Percentiles rank a stretch among this genome's conserved stretches.
Evolutionary conservation across 257 asterid species (phyloP).

Genomic region (Scutellaria barbata): DNA sequence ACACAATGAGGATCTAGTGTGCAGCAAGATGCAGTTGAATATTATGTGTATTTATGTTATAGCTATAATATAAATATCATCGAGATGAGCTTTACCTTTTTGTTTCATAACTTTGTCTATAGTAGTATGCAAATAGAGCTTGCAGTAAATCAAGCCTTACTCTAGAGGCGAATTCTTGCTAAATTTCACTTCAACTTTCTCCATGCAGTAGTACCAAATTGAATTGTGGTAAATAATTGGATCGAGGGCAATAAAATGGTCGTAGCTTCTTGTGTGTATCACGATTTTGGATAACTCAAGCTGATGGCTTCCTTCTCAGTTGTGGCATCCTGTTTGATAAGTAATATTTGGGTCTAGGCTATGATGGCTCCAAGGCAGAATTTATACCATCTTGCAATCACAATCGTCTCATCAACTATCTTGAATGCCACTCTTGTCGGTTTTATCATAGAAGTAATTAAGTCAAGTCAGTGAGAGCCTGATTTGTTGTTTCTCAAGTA

Average conservation of each 20-base stretch:
- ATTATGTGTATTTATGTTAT: not conserved
- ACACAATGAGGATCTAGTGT: slow-evolving; percentile 15
- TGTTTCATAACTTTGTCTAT: not conserved
- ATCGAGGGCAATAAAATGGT: not conserved
- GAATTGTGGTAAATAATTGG: not conserved
- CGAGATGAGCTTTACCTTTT: not conserved
- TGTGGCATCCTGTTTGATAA: not conserved
- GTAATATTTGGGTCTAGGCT: not conserved
- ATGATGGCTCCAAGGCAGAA: slow-evolving; percentile 1
- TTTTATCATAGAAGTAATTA: no score
- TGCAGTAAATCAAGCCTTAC: not conserved
- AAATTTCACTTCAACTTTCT: not conserved
- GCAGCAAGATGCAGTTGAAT: not conserved
- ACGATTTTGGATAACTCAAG: not conserved
- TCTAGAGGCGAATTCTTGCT: not conserved
- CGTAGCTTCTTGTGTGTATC: not conserved
- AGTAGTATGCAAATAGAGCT: not conserved
- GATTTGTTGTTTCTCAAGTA: not conserved
- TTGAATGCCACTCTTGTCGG: not conserved
- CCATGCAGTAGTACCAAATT: not conserved
- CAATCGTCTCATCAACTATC: not conserved
- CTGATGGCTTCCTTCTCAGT: not conserved
- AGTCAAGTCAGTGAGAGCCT: no score
- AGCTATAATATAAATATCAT: not conserved
- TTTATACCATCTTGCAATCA: not conserved